phyloP scores from a whole-genome alignment of 164 flowering plant genomes.

The Magnolia officinalis region DNA sequence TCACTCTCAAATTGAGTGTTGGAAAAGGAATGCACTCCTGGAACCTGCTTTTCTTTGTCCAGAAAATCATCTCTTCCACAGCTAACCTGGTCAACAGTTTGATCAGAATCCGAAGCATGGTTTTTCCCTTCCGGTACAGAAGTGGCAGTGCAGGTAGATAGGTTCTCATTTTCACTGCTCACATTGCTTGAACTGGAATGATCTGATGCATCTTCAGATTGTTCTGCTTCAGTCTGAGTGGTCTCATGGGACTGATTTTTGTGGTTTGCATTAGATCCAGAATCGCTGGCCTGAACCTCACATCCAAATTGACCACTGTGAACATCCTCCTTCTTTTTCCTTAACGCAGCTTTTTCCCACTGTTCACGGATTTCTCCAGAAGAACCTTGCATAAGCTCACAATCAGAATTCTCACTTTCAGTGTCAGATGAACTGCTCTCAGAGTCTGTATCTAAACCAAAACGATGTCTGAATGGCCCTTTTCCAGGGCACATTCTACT shows the following conservation, averaged over 20 bases:
- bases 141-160: slow-evolving; percentile 12
- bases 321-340: slow-evolving; percentile 27
- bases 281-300: slow-evolving; percentile 31
- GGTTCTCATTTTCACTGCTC: slow-evolving; percentile 15
- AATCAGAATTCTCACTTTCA: slow-evolving; percentile 64
- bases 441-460: slow-evolving; percentile 33
- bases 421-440: slow-evolving; percentile 46
- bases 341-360: slow-evolving; percentile 67
- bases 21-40: not conserved
- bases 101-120: slow-evolving; percentile 6
- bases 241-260: not conserved
- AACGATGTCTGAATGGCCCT: slow-evolving; percentile 31
- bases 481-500: slow-evolving; percentile 29
- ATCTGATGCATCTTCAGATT: slow-evolving; percentile 15
- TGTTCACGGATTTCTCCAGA: slow-evolving; percentile 49
- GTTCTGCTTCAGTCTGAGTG: slow-evolving; percentile 16
- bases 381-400: slow-evolving; percentile 65
- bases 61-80: not conserved
- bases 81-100: slow-evolving; percentile 1
- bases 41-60: not conserved
- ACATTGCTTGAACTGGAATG: slow-evolving; percentile 24
- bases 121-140: slow-evolving; percentile 1
- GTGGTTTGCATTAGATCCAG: slow-evolving; percentile 24
- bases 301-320: slow-evolving; percentile 17
- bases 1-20: not conserved